phyloP scores from a whole-genome alignment of 805 yeast genomes.

The Candida germanica region DNA sequence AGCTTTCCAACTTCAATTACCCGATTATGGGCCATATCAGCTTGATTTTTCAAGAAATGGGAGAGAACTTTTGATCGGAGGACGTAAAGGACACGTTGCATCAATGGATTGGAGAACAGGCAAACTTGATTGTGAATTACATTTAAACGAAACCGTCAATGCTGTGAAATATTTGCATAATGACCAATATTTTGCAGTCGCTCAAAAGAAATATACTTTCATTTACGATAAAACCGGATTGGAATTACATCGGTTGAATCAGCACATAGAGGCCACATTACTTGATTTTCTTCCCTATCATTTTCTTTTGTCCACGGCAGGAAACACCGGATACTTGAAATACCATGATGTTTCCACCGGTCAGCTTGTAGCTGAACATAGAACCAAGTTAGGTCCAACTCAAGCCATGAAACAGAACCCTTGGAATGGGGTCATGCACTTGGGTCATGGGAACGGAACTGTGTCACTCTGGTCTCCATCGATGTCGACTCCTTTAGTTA shows the following conservation, averaged over 20 bases:
- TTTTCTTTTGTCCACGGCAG: conserved; percentile 81
- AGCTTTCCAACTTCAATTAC: conserved; percentile 66
- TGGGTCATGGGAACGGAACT: conserved; percentile 91
- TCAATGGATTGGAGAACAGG: conserved; percentile 96
- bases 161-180: conserved; percentile 89
- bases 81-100: conserved; percentile 92
- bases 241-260: conserved; percentile 87
- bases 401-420: conserved; percentile 87
- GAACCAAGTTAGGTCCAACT: conserved; percentile 90
- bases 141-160: conserved; percentile 83
- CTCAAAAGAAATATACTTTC: conserved; percentile 92
- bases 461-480: conserved; percentile 93
- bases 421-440: conserved; percentile 91
- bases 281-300: conserved; percentile 92
- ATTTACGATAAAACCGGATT: conserved; percentile 89
- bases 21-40: conserved; percentile 82
- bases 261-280: conserved; percentile 80
- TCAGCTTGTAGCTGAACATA: conserved; percentile 70
- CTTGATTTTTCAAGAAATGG: conserved; percentile 86
- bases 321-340: conserved; percentile 82
- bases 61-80: conserved; percentile 78
- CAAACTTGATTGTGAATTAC: conserved; percentile 71
- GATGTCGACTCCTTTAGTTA: conserved; percentile 80
- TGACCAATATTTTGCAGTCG: conserved; percentile 92
- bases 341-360: conserved; percentile 98